These are phyloP conservation scores for Paecilomyces variotii DNA, from an alignment of 2,329 filamentous ascomycete species.

Conservation along the genomic window DNA sequence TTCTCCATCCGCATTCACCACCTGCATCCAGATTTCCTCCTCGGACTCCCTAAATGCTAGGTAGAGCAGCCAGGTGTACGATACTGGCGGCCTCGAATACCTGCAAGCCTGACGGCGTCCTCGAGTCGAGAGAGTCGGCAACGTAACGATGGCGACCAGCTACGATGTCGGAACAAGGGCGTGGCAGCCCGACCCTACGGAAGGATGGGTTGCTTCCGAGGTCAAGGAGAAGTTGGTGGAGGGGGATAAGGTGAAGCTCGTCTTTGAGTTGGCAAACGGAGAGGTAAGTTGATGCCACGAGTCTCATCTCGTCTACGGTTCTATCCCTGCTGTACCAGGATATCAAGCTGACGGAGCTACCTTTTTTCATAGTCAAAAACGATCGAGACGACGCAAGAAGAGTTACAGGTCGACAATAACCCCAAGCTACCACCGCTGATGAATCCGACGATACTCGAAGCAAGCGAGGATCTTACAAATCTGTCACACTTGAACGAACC, in stretches of 20 bases:
- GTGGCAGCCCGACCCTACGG: slow-evolving; percentile 93
- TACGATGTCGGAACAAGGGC: slow-evolving; percentile 96
- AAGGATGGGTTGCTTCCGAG: slow-evolving; percentile 97
- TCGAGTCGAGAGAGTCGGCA: slow-evolving; percentile 4
- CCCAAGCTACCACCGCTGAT: slow-evolving; percentile 80
- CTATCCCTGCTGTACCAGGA: not conserved
- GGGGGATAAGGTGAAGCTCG: slow-evolving; percentile 77
- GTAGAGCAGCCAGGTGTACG: not conserved
- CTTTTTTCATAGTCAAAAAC: slow-evolving; percentile 57
- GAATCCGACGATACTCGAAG: slow-evolving; percentile 97
- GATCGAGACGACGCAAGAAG: slow-evolving; percentile 67
- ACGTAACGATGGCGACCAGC: slow-evolving; percentile 67
- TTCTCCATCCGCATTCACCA: not conserved
- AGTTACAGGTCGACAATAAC: slow-evolving; percentile 69
- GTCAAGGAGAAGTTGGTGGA: slow-evolving; percentile 76
- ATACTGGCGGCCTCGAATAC: slow-evolving; percentile 4
- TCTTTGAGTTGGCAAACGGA: slow-evolving; percentile 86
- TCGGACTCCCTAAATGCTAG: slow-evolving; percentile 1
- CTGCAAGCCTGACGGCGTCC: slow-evolving; percentile 13
- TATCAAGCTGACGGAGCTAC: slow-evolving; percentile 6
- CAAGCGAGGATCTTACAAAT: slow-evolving; percentile 95
- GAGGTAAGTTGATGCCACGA: slow-evolving; percentile 53
- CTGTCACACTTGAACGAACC: slow-evolving; percentile 97
- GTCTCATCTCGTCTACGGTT: not conserved
- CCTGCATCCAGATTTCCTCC: not conserved